Conservation (phyloP, 768 basidiomycete species). For the Boletus speciosus region DNA sequence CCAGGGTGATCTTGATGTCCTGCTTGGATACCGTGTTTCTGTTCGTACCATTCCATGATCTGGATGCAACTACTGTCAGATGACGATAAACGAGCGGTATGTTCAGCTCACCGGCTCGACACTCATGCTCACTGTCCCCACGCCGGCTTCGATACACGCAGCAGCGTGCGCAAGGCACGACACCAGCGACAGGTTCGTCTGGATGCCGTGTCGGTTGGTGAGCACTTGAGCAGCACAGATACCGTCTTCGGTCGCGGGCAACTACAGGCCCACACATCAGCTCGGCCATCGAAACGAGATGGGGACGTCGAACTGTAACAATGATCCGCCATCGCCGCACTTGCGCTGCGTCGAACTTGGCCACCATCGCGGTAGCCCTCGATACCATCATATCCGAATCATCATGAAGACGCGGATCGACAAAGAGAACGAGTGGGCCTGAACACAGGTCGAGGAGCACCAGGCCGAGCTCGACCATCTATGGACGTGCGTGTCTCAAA, state of each 20-base stretch:
- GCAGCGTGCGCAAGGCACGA: slow-evolving; percentile 51
- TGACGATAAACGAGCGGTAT: not conserved
- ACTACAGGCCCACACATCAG: slow-evolving; percentile 30
- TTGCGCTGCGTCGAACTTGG: slow-evolving; percentile 40
- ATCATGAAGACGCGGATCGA: slow-evolving; percentile 47
- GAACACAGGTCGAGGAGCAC: slow-evolving; percentile 41
- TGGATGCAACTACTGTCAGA: slow-evolving; percentile 17
- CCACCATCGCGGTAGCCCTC: slow-evolving; percentile 40
- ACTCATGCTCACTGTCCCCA: slow-evolving; percentile 46
- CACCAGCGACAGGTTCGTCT: slow-evolving; percentile 52
- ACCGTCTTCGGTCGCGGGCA: slow-evolving; percentile 57
- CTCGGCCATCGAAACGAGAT: not conserved
- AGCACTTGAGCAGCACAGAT: slow-evolving; percentile 45
- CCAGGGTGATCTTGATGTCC: slow-evolving; percentile 36
- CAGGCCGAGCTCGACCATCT: slow-evolving; percentile 52
- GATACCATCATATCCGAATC: slow-evolving; percentile 38
- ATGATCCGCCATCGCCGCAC: slow-evolving; percentile 40
- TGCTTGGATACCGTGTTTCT: slow-evolving; percentile 15
- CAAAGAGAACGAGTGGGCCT: slow-evolving; percentile 48
- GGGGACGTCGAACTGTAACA: slow-evolving; percentile 40
- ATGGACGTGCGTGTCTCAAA: not conserved
- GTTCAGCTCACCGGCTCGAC: slow-evolving; percentile 44
- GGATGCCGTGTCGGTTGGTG: slow-evolving; percentile 36
- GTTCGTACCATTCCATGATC: slow-evolving; percentile 44
- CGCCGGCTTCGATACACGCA: slow-evolving; percentile 52